Conservation (phyloP, 352 stramenopile species). For the Thalassiosira oceanica region DNA sequence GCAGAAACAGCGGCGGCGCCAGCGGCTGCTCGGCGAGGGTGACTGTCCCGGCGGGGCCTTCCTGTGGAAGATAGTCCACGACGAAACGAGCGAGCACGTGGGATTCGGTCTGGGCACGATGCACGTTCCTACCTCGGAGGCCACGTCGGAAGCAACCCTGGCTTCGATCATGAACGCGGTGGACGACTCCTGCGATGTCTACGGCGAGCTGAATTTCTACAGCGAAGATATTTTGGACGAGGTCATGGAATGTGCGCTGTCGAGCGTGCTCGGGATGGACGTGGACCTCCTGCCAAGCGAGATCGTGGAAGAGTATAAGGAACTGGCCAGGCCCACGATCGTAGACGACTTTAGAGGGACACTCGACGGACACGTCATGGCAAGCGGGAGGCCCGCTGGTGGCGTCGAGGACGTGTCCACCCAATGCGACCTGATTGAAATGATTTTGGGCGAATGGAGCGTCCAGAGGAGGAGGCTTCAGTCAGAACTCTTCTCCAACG, state of each 20-base stretch:
- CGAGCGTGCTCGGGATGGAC: neutral
- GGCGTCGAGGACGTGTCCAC: conserved; percentile 16
- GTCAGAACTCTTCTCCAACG: neutral
- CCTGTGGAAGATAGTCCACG: conserved; percentile 34
- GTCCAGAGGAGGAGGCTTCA: conserved; percentile 5
- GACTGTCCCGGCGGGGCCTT: conserved; percentile 17
- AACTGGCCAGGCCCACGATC: neutral
- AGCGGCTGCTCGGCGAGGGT: conserved; percentile 3
- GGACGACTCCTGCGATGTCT: conserved; percentile 21
- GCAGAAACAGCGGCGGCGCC: no score
- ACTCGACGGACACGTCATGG: neutral
- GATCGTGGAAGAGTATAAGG: neutral
- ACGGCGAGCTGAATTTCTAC: conserved; percentile 12
- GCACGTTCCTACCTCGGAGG: conserved; percentile 9
- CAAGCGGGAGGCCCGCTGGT: conserved; percentile 3
- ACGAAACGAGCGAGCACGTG: conserved; percentile 18
- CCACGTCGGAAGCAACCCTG: conserved; percentile 4
- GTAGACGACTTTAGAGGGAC: neutral
- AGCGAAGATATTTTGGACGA: neutral
- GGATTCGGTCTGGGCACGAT: conserved; percentile 29
- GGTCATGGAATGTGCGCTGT: neutral
- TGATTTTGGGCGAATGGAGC: neutral
- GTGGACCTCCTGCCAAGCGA: neutral
- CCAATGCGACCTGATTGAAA: conserved; percentile 9
- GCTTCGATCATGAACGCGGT: conserved; percentile 5